Evolutionary conservation across 1,139 yeast species (phyloP), one percentile per base, ranked within the genome.

Genomic region (Suhomyces terraborum): DNA sequence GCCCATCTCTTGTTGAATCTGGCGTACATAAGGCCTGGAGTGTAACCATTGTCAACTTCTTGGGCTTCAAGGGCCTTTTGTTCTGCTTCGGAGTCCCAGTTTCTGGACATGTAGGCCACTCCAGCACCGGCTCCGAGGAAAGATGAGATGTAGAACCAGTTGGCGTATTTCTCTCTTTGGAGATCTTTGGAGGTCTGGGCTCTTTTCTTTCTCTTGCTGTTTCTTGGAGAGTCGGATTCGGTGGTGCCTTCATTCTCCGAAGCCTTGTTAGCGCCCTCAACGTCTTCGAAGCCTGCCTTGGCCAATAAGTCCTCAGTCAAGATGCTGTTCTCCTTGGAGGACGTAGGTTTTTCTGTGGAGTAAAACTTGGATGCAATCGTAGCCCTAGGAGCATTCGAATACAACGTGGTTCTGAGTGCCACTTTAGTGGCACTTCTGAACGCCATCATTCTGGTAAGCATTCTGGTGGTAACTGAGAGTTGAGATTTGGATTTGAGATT

Each of bases 61-160:
- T 73, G 65, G n/a, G 68, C 79, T 18, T 69, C 77, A 37, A 67
- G 53, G 42, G 69, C 61, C 49, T 76, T 73, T 46, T 77, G 80
- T 49, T 84, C 86, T 51, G 85, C 94, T 45, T 74, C 85, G 12
- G 77, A 81, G 49, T 88, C 96, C 91, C 96, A 91, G 56, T 89
- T 83, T 64, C 98, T 82, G 41, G 85, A 77, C 69, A 88, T 64
- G 63, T 87, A 93, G 8, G 80, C 88, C 35, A 78, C 73, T 23
- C 88, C 91, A 16, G 82, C 84, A 29, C 81, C 50, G 3, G 79
- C 77, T 14, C 75, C 75, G 18, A 81, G 79, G n/a, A 87, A 67
- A 32, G 86, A 59, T 17, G 79, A 75, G 41, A 82, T 59, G 63
- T 85, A 84, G 56, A 84, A 82, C 66, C 81, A 67, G 59, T 81